Conservation (phyloP, 2,329 filamentous ascomycete genomes). For the Paracoccidioides brasiliensis region DNA sequence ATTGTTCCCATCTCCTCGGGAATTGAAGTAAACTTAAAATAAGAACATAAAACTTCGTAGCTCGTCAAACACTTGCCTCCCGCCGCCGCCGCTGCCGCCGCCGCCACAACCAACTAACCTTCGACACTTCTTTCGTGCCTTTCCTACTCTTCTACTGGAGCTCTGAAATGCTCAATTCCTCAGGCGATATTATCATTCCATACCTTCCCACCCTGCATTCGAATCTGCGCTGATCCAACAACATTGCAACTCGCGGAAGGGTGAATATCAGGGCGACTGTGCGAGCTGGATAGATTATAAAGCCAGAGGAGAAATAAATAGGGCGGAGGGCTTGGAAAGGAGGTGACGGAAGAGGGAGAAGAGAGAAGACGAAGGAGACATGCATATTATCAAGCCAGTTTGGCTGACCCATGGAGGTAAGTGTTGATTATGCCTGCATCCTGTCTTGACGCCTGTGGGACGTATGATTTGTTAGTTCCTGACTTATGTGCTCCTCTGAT, state of each 20-base stretch:
- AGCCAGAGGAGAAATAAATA: not conserved
- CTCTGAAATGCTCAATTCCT: not conserved
- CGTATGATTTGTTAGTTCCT: not conserved
- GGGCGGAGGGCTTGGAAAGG: not conserved
- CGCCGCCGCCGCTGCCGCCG: not conserved
- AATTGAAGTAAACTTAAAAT: not conserved
- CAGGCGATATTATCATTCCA: not conserved
- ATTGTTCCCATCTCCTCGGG: not conserved
- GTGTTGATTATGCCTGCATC: conserved; percentile 15
- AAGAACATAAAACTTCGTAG: not conserved
- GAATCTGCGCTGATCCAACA: not conserved
- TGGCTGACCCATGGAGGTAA: conserved; percentile 89
- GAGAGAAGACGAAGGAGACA: conserved; percentile 24
- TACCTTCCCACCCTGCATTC: not conserved
- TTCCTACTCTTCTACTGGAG: not conserved
- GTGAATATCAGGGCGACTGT: not conserved
- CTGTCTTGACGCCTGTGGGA: too few relatives aligned
- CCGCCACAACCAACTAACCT: not conserved
- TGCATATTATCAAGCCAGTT: conserved; percentile 86
- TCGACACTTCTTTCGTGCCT: not conserved
- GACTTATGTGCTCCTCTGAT: not conserved
- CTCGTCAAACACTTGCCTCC: too few relatives aligned
- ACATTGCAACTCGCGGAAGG: not conserved
- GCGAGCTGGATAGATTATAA: not conserved
- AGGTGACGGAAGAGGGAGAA: not conserved